A percentile compares a stretch with the other conserved stretches of the same genome.
These are phyloP conservation scores for Coemansia sp. DNA, from an alignment of 192 early-diverging fungal species.

Conservation along the genomic window DNA sequence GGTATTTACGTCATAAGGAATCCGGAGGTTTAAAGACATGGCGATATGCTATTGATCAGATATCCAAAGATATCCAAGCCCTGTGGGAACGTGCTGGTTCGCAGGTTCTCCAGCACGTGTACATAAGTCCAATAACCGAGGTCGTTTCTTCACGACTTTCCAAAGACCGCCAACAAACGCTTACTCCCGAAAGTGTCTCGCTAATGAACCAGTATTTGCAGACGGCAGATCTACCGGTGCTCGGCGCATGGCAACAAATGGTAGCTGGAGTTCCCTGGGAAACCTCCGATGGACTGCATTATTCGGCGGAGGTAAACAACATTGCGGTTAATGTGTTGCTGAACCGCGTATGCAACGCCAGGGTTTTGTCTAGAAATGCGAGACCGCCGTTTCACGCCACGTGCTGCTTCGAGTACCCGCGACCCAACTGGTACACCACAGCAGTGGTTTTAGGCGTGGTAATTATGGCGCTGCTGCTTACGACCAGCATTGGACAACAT, in stretches of 20 bases:
- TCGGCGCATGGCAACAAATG: conserved; percentile 58
- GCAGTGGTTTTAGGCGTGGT: conserved; percentile 25
- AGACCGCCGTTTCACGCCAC: conserved; percentile 56
- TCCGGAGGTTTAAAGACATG: conserved; percentile 49
- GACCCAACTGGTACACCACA: conserved; percentile 41
- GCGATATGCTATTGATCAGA: conserved; percentile 41
- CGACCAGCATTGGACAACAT: too few relatives aligned
- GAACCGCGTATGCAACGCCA: conserved; percentile 65
- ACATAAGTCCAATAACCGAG: conserved; percentile 44
- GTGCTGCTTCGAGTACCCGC: conserved; percentile 62
- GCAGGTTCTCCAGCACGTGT: conserved; percentile 18
- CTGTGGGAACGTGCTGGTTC: background rate
- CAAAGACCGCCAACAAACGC: conserved; percentile 53
- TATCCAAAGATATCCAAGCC: conserved; percentile 13
- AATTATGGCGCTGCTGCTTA: background rate
- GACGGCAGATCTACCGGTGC: conserved; percentile 41
- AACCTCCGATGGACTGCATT: conserved; percentile 75
- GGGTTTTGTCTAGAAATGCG: conserved; percentile 27
- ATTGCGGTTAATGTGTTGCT: conserved; percentile 60
- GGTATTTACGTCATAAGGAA: conserved; percentile 63
- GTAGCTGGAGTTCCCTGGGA: conserved; percentile 28
- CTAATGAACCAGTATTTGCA: conserved; percentile 61
- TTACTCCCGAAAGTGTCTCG: conserved; percentile 50
- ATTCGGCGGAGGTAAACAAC: conserved; percentile 45
- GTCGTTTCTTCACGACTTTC: conserved; percentile 54